These are phyloP conservation scores for Chaetomium sp. DNA, from an alignment of 2,329 filamentous ascomycete species.

Conservation along the genomic window DNA sequence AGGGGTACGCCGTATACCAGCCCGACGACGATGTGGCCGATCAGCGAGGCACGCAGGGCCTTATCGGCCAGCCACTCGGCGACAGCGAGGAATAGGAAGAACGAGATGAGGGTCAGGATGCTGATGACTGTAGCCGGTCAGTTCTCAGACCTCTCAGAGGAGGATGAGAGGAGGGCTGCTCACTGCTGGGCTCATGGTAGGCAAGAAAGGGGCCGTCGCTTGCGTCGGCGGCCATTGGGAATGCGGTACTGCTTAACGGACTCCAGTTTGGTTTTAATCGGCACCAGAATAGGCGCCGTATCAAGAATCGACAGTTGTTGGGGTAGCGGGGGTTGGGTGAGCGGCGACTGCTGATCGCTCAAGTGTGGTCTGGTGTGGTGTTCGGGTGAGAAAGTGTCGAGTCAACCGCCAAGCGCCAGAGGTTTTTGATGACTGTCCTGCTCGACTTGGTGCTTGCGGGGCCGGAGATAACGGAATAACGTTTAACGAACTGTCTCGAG, in stretches of 20 bases:
- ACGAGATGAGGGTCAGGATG: conserved; percentile 37
- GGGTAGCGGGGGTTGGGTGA: too few species aligned
- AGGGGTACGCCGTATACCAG: conserved; percentile 40
- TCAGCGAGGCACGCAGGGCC: conserved; percentile 38
- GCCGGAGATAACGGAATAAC: too few species aligned
- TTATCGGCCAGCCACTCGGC: conserved; percentile 36
- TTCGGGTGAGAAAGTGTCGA: too few species aligned
- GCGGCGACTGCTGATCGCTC: too few species aligned
- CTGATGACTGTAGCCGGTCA: conserved; percentile 28
- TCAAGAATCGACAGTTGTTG: too few species aligned
- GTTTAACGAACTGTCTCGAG: too few species aligned
- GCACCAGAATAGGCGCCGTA: too few species aligned
- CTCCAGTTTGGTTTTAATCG: conserved; percentile 8
- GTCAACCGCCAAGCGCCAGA: too few species aligned
- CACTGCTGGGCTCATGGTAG: conserved; percentile 35
- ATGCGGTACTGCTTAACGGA: neutral
- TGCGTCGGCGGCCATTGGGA: conserved; percentile 11
- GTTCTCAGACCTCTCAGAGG: neutral
- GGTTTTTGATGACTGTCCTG: too few species aligned
- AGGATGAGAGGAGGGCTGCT: neutral
- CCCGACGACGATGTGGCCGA: conserved; percentile 41
- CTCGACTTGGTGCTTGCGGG: too few species aligned
- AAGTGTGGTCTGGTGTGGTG: too few species aligned
- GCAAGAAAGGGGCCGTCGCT: conserved; percentile 28
- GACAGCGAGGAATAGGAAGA: conserved; percentile 38